phyloP scores from a whole-genome alignment of 176 grass and related monocot species.

The Chloris gayana region DNA sequence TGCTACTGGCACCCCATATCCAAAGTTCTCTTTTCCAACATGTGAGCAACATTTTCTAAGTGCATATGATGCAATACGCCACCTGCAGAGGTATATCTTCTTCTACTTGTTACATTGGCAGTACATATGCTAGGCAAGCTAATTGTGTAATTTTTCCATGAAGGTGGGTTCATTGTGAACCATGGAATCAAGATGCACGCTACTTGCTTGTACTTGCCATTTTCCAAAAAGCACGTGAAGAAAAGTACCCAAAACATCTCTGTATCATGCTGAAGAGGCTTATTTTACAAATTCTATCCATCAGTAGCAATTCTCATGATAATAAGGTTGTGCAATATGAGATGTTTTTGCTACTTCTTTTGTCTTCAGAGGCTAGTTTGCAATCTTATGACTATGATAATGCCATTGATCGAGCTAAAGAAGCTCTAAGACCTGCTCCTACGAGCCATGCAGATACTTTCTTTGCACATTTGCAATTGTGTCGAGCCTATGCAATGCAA shows the following conservation, averaged over 20 bases:
- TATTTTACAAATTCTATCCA: constrained; percentile 63
- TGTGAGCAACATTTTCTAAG: constrained; percentile 59
- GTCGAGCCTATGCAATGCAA: constrained; percentile 64
- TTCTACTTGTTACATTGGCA: constrained; percentile 27
- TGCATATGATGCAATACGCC: constrained; percentile 43
- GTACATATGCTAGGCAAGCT: constrained; percentile 19
- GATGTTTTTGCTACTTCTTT: constrained; percentile 63
- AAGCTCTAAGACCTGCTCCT: constrained; percentile 51
- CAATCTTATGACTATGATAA: constrained; percentile 63
- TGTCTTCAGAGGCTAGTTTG: constrained; percentile 80
- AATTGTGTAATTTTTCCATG: constrained; percentile 15
- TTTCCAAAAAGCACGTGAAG: constrained; percentile 83
- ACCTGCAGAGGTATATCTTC: constrained; percentile 76
- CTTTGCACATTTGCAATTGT: constrained; percentile 82
- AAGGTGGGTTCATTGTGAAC: constrained; percentile 88
- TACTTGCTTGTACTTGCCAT: constrained; percentile 79
- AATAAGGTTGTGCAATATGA: constrained; percentile 50
- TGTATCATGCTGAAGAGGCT: constrained; percentile 65
- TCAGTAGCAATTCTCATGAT: constrained; percentile 38
- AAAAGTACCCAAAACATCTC: constrained; percentile 69
- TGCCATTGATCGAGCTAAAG: constrained; percentile 54
- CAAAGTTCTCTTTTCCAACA: constrained; percentile 89
- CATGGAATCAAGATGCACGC: constrained; percentile 79
- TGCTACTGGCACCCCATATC: constrained; percentile 52
- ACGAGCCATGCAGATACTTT: constrained; percentile 47